Percentiles rank a stretch among this genome's conserved stretches.
Conservation (phyloP, 345 rosid genomes). For the Litchi chinensis region DNA sequence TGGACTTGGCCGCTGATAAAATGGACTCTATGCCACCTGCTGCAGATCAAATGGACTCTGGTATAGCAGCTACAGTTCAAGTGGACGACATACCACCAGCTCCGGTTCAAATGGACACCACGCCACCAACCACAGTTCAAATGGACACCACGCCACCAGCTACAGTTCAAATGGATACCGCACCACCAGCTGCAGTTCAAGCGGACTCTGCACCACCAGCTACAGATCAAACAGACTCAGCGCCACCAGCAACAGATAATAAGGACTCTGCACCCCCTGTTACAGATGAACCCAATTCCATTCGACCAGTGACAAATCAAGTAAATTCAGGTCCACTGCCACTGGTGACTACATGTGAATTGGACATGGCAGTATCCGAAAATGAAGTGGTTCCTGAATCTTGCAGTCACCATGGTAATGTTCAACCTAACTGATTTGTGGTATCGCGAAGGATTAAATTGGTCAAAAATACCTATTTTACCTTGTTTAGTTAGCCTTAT, state of each 20-base stretch:
- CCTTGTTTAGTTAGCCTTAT: neutral
- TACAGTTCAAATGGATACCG: neutral
- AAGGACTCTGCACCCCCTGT: neutral
- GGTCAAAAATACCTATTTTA: neutral
- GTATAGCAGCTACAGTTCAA: conserved; percentile 20
- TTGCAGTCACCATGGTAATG: neutral
- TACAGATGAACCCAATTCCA: neutral
- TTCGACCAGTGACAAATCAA: neutral
- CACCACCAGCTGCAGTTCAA: neutral
- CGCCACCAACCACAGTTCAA: neutral
- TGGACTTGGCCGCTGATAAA: conserved; percentile 30
- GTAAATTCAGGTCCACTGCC: neutral
- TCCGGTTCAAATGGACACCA: neutral
- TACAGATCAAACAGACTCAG: neutral
- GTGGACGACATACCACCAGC: conserved; percentile 7
- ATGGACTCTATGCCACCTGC: conserved; percentile 16
- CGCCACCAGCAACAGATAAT: neutral
- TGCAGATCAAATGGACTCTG: conserved; percentile 18
- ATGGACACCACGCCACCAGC: neutral
- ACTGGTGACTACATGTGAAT: neutral
- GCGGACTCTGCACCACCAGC: neutral
- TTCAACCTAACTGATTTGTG: neutral
- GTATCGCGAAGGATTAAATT: conserved; percentile 5
- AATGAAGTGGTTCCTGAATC: conserved; percentile 33
- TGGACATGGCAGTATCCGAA: conserved; percentile 1